These are phyloP conservation scores for Coniosporium apollinis DNA, from an alignment of 495 filamentous ascomycete species.

Conservation along the genomic window DNA sequence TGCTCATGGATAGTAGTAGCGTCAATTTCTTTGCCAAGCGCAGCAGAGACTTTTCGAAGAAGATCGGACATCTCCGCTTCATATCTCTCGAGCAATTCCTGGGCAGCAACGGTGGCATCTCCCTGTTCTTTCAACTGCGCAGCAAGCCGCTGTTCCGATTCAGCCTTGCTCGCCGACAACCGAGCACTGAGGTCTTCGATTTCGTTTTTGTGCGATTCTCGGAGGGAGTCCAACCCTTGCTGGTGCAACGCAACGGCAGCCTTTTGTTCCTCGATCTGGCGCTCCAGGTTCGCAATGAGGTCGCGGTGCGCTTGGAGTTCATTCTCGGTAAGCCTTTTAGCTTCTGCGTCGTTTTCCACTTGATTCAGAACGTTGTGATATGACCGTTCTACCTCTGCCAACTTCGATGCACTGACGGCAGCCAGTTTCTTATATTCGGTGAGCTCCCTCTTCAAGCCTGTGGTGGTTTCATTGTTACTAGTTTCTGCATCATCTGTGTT, in stretches of 20 bases:
- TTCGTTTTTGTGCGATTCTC: conserved; percentile 36
- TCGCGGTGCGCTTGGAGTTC: conserved; percentile 26
- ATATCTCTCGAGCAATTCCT: conserved; percentile 23
- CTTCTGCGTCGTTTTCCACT: conserved; percentile 31
- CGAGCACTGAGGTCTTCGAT: conserved; percentile 31
- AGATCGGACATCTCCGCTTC: conserved; percentile 50
- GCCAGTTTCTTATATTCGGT: conserved; percentile 55
- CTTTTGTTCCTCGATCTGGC: conserved; percentile 34
- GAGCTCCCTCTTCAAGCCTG: conserved; percentile 57
- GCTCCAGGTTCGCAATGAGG: conserved; percentile 27
- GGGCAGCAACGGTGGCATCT: conserved; percentile 1
- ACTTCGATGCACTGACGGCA: conserved; percentile 20
- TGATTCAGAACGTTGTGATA: conserved; percentile 29
- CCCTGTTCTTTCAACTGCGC: conserved; percentile 21
- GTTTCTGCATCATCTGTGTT: too few species aligned
- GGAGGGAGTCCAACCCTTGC: conserved; percentile 34
- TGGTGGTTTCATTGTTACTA: too few species aligned
- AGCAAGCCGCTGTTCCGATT: conserved; percentile 28
- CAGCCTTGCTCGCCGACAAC: conserved; percentile 25
- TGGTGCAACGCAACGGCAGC: conserved; percentile 37
- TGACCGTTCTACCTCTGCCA: conserved; percentile 29
- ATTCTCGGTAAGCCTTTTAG: conserved; percentile 23
- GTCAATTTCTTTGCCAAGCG: conserved; percentile 32
- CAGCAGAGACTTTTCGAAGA: conserved; percentile 30
- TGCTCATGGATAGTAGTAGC: conserved; percentile 31